These are phyloP conservation scores for Hortiboletus campestris DNA, from an alignment of 768 basidiomycete species.

Conservation along the genomic window DNA sequence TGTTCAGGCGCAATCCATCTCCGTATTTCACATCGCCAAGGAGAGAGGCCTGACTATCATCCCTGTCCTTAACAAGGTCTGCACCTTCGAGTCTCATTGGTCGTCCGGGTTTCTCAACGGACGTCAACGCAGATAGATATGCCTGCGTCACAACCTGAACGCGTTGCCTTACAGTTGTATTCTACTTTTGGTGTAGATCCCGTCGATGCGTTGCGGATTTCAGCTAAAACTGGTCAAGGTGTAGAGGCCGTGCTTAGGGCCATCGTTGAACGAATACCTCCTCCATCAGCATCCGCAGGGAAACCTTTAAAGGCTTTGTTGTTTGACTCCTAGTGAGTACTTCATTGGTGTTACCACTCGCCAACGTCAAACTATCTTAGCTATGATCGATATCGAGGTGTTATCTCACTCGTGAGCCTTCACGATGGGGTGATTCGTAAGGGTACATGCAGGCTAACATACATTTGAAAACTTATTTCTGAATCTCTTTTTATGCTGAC, in stretches of 20 bases:
- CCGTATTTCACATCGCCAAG: conserved; percentile 85
- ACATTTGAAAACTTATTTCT: neutral
- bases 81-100: neutral
- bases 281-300: conserved; percentile 57
- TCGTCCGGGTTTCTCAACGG: neutral
- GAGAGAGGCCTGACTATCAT: conserved; percentile 81
- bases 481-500: neutral
- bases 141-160: conserved; percentile 81
- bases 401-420: conserved; percentile 86
- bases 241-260: conserved; percentile 75
- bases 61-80: conserved; percentile 90
- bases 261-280: conserved; percentile 81
- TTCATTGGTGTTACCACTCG: neutral
- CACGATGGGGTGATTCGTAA: conserved; percentile 78
- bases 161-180: conserved; percentile 77
- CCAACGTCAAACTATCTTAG: conserved; percentile 38
- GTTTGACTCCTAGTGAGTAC: conserved; percentile 85
- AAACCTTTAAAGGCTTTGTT: conserved; percentile 78
- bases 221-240: conserved; percentile 90
- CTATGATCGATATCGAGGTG: conserved; percentile 94
- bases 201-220: conserved; percentile 71
- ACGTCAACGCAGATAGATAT: conserved; percentile 71
- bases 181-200: conserved; percentile 80
- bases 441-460: conserved; percentile 43
- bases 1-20: conserved; percentile 95